These are phyloP conservation scores for Coemansia sp. DNA, from an alignment of 192 early-diverging fungal genomes.

Conservation along the genomic window DNA sequence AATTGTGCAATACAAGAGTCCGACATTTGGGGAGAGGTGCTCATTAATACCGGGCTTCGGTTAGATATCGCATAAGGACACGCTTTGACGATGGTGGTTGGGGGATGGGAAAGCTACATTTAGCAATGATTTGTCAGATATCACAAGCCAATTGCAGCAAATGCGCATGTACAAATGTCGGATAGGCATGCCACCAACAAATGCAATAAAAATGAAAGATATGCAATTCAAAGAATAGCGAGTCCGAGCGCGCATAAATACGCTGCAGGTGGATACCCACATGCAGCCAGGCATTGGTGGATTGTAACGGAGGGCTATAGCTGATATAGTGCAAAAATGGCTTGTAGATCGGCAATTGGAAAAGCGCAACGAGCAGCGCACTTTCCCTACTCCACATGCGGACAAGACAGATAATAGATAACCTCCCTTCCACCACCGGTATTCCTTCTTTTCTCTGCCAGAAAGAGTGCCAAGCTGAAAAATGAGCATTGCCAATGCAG, in stretches of 20 bases:
- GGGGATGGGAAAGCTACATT: background rate
- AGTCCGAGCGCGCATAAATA: conserved; percentile 9
- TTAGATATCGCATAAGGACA: background rate
- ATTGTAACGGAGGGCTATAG: background rate
- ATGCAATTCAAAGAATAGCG: background rate
- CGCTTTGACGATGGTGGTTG: background rate
- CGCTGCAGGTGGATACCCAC: background rate
- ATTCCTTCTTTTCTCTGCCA: background rate
- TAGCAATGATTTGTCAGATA: background rate
- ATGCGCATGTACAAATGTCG: background rate
- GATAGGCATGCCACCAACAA: conserved; percentile 1
- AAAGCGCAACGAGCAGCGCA: background rate
- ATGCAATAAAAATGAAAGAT: background rate
- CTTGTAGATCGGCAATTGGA: conserved; percentile 6
- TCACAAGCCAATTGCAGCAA: background rate
- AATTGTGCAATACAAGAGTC: background rate
- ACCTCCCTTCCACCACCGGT: background rate
- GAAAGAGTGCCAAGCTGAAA: background rate
- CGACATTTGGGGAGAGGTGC: background rate
- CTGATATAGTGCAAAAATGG: background rate
- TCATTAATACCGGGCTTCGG: background rate
- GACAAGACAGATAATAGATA: conserved; percentile 4
- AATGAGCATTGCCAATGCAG: background rate
- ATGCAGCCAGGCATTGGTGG: background rate
- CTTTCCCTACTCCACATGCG: background rate